phyloP scores from a whole-genome alignment of 2,329 filamentous ascomycete genomes.

The Plenodomus tracheiphilus region DNA sequence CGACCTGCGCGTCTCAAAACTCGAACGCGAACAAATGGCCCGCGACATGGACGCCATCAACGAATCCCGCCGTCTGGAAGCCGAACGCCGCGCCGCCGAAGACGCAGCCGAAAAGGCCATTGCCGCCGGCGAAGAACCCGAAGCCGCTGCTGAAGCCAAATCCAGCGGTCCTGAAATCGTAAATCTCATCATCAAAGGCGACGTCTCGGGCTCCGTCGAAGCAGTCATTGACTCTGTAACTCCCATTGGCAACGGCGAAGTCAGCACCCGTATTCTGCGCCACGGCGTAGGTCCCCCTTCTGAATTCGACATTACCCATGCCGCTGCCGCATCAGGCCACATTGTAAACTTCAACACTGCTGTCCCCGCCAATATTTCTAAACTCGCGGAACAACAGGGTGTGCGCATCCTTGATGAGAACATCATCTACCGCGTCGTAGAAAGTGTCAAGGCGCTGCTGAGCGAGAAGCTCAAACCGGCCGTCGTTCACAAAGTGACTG shows the following conservation, averaged over 20 bases:
- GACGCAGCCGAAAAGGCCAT: constrained; percentile 48
- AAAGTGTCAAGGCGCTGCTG: constrained; percentile 70
- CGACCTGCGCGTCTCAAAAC: constrained; percentile 72
- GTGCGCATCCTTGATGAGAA: constrained; percentile 84
- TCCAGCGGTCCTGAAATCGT: constrained; percentile 59
- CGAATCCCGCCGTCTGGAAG: constrained; percentile 59
- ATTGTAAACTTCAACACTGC: constrained; percentile 86
- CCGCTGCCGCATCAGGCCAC: constrained; percentile 72
- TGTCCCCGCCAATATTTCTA: constrained; percentile 68
- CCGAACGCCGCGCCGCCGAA: constrained; percentile 65
- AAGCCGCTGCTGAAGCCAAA: constrained; percentile 45
- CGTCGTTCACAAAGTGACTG: constrained; percentile 71
- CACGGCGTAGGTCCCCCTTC: constrained; percentile 76
- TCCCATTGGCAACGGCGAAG: constrained; percentile 81
- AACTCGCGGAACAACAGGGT: constrained; percentile 68
- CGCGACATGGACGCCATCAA: constrained; percentile 78
- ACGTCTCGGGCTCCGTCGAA: constrained; percentile 92
- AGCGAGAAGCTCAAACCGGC: constrained; percentile 69
- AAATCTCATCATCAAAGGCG: constrained; percentile 86
- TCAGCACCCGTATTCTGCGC: constrained; percentile 75
- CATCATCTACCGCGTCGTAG: constrained; percentile 79
- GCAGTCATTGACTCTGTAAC: constrained; percentile 78
- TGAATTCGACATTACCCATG: constrained; percentile 89
- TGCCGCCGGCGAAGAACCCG: constrained; percentile 19
- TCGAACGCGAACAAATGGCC: constrained; percentile 67